Base-by-base conservation (phyloP, 768 basidiomycete genomes). In the Boletus bicolor region DNA sequence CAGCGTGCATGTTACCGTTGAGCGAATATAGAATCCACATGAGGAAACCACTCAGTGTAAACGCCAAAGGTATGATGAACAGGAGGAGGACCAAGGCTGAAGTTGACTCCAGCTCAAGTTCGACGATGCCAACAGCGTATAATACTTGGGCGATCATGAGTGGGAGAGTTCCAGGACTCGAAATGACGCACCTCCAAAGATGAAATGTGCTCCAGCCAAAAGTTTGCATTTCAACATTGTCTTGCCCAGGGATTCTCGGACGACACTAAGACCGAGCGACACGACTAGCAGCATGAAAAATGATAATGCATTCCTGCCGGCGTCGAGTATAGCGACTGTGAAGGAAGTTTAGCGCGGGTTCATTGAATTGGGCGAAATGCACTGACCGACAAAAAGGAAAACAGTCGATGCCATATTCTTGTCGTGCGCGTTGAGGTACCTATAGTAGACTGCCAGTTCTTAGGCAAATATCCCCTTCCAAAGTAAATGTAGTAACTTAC, bases 271-370 rank as follows among this genome's bases (percentile, higher is more conserved):
- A 36, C 97, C 97, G 64, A 98, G 82, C 5, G 91, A 87, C 26
- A 98, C 95, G 44, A 98, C 86, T 21, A 98, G 77, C 21, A 99
- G 79, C 79, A 98, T 83, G 75, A 98, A 98, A 76, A 98, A 94
- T 2, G 92, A 94, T 69, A 95, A 79, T 2, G 93, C 90, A 66
- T 98, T 98, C 44, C 97, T 77, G 7, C 90, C 95, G 9, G 97
- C 96, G 64, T 98, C 95, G 43, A 98, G 76, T 56, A 95, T 91
- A n/a, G 94, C 89, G 39, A 96, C 93, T 91, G 59, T 0, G n/a
- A 52, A 34, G 34, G 15, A 35, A 57, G 38, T 48, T 60, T 35
- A 57, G 51, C 34, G 52, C 7, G 21, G 24, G 39, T 12, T 34
- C 24, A 32, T 30, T 15, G 8, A 30, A 19, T 19, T 19, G 19